Percentiles rank a stretch among this genome's conserved stretches.
phyloP scores from a whole-genome alignment of 163 green algal species.

The Volvox carteri region DNA sequence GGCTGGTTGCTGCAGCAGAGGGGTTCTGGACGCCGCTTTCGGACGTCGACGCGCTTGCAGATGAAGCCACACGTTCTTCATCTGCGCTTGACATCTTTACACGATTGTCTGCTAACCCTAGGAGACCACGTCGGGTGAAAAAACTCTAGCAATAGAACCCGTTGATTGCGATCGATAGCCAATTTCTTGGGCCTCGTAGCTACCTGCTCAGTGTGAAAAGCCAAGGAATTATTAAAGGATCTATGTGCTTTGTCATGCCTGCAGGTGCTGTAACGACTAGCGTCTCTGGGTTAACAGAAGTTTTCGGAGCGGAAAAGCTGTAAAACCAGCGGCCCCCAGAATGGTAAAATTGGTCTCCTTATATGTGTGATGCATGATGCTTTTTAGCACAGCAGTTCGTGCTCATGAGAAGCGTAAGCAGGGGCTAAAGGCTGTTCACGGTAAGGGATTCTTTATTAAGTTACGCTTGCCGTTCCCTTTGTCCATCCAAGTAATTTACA shows the following conservation, averaged over 20 bases:
- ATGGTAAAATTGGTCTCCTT: neutral
- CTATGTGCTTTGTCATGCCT: neutral
- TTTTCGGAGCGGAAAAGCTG: neutral
- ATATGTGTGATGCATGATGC: neutral
- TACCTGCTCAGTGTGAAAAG: neutral
- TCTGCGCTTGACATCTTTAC: conserved; percentile 4
- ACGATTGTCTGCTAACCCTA: too few species aligned
- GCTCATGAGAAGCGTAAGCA: conserved; percentile 12
- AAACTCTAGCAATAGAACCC: neutral
- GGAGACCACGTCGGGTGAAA: neutral
- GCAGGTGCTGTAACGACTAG: neutral
- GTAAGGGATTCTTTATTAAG: too few species aligned
- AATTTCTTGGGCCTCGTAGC: neutral
- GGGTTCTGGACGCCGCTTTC: neutral
- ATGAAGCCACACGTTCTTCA: conserved; percentile 34
- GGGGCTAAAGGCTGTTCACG: neutral
- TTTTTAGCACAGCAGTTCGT: conserved; percentile 1
- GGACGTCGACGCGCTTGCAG: conserved; percentile 34
- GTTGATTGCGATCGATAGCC: neutral
- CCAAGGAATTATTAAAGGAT: neutral
- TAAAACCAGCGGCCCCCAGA: neutral
- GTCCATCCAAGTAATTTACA: neutral
- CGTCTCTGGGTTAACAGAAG: neutral
- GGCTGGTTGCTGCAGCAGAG: neutral
- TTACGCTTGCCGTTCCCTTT: neutral